Evolutionary conservation across 495 filamentous ascomycete genomes (phyloP).

Genomic region (Diplogelasinospora grovesii): DNA sequence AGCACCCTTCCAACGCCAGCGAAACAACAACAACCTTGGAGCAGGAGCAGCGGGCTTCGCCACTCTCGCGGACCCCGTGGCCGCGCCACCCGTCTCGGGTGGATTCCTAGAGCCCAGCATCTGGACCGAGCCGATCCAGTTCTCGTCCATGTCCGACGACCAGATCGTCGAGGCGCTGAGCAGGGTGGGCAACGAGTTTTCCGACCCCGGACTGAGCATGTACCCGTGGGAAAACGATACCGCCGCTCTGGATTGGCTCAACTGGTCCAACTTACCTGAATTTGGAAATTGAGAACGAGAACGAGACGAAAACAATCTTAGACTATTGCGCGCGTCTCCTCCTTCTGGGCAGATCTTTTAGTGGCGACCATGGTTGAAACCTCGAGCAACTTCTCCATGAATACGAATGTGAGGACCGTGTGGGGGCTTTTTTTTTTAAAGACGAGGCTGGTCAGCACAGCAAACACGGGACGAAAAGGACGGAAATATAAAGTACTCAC

Average conservation of each 20-base stretch:
- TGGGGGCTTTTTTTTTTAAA: slow-evolving; percentile 29
- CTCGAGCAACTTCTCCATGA: slow-evolving; percentile 34
- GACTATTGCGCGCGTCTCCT: slow-evolving; percentile 3
- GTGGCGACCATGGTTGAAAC: background rate
- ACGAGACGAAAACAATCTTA: slow-evolving; percentile 6
- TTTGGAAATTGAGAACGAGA: slow-evolving; percentile 23
- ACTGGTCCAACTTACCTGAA: slow-evolving; percentile 46
- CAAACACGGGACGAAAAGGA: too few species aligned
- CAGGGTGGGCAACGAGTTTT: slow-evolving; percentile 49
- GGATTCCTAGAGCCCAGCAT: slow-evolving; percentile 21
- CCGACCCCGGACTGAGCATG: slow-evolving; percentile 42
- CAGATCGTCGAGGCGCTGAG: slow-evolving; percentile 59
- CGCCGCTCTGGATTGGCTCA: slow-evolving; percentile 53
- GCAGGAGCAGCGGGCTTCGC: slow-evolving; percentile 12
- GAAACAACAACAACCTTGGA: slow-evolving; percentile 6
- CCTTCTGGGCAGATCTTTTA: too few species aligned
- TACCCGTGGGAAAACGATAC: slow-evolving; percentile 52
- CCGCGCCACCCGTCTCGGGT: slow-evolving; percentile 11
- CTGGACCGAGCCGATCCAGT: slow-evolving; percentile 52
- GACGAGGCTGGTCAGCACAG: slow-evolving; percentile 1
- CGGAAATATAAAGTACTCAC: slow-evolving; percentile 10
- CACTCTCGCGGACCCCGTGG: slow-evolving; percentile 12
- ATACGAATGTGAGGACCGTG: slow-evolving; percentile 34
- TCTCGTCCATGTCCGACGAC: slow-evolving; percentile 61
- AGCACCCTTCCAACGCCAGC: slow-evolving; percentile 7